Percentiles rank a stretch among this genome's conserved stretches.
These are phyloP conservation scores for Litchi chinensis DNA, from an alignment of 345 rosid species.

Conservation along the genomic window DNA sequence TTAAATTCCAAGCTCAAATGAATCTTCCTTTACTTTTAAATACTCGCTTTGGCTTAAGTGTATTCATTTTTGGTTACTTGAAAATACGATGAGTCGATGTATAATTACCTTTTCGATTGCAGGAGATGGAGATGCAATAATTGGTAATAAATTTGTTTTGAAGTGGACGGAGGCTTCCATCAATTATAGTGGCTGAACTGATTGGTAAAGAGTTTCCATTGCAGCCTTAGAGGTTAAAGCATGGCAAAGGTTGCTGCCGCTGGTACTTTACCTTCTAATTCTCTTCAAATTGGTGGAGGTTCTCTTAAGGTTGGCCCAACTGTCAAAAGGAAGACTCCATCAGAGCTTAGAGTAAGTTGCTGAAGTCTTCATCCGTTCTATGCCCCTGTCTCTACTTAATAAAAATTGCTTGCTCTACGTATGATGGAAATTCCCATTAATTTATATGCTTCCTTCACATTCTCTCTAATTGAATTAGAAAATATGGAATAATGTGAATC, in stretches of 20 bases:
- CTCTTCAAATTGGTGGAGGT: slow-evolving; percentile 51
- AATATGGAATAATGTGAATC: background rate
- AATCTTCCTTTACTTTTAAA: background rate
- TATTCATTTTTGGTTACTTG: background rate
- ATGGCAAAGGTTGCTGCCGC: slow-evolving; percentile 79
- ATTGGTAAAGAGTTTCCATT: slow-evolving; percentile 19
- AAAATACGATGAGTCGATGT: background rate
- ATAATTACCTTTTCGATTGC: background rate
- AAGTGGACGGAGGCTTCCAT: background rate
- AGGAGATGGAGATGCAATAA: slow-evolving; percentile 7
- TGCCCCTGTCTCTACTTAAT: background rate
- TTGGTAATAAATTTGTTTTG: background rate
- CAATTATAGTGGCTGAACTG: slow-evolving; percentile 16
- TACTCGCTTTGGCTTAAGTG: background rate
- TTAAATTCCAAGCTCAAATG: background rate
- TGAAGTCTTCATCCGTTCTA: background rate
- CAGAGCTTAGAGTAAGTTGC: slow-evolving; percentile 73
- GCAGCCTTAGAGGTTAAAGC: background rate
- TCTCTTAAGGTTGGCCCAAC: slow-evolving; percentile 41
- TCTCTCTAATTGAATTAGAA: background rate
- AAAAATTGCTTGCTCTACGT: background rate
- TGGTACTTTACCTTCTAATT: slow-evolving; percentile 42
- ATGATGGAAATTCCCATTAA: background rate
- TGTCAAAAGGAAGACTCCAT: slow-evolving; percentile 78
- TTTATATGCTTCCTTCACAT: background rate